Conservation (phyloP, 345 rosid species). For the Anacardium occidentale region DNA sequence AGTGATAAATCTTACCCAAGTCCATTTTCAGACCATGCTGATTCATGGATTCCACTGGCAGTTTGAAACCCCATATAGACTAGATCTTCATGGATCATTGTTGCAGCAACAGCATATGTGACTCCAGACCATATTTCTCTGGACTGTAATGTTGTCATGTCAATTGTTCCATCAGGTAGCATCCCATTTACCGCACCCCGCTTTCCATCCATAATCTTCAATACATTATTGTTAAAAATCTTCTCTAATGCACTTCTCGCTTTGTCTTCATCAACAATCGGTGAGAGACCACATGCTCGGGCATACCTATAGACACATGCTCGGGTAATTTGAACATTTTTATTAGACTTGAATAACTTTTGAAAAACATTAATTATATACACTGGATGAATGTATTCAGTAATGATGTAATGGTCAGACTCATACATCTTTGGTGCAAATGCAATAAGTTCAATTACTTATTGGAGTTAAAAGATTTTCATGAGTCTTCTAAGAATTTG, state of each 20-base stretch:
- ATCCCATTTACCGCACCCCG: slow-evolving; percentile 94
- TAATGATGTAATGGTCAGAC: too few species aligned
- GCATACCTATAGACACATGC: slow-evolving; percentile 63
- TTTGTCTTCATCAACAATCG: slow-evolving; percentile 69
- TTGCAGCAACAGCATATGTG: slow-evolving; percentile 83
- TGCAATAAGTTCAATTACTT: background rate
- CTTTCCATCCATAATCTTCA: slow-evolving; percentile 77
- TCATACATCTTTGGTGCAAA: too few species aligned
- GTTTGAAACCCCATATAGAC: slow-evolving; percentile 69
- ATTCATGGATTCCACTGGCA: slow-evolving; percentile 68
- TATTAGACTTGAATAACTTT: too few species aligned
- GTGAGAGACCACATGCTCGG: slow-evolving; percentile 72
- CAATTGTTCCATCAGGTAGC: slow-evolving; percentile 78
- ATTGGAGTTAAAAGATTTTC: too few species aligned
- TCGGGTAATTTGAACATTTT: background rate
- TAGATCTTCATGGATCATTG: slow-evolving; percentile 84
- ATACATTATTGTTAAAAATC: slow-evolving; percentile 70
- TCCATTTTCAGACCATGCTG: slow-evolving; percentile 83
- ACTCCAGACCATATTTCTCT: slow-evolving; percentile 97
- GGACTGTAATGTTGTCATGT: slow-evolving; percentile 73
- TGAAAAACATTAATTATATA: too few species aligned
- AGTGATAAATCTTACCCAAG: slow-evolving; percentile 48
- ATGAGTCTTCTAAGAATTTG: background rate
- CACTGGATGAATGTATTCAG: too few species aligned
- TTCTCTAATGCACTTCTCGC: slow-evolving; percentile 66